These are phyloP conservation scores for Phytomonas sp. DNA, from an alignment of 208 protist species.

Conservation along the genomic window DNA sequence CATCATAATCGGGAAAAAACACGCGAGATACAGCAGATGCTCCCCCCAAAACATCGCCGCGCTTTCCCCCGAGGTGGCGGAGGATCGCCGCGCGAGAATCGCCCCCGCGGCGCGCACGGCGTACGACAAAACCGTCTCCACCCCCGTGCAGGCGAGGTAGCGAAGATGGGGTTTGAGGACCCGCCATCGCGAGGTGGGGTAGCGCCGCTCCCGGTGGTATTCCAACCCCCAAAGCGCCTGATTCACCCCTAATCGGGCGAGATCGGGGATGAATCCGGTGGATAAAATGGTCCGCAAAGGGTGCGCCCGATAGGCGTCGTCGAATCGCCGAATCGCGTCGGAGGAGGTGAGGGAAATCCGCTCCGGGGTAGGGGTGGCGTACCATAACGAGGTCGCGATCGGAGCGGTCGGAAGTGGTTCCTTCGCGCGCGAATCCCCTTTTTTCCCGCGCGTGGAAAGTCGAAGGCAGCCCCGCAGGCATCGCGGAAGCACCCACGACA, in stretches of 20 bases:
- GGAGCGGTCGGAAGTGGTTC: not conserved
- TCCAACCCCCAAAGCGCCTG: slow-evolving; percentile 26
- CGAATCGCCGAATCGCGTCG: slow-evolving; percentile 40
- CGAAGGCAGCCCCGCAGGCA: slow-evolving; percentile 14
- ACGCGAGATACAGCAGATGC: slow-evolving; percentile 19
- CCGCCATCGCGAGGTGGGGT: slow-evolving; percentile 42
- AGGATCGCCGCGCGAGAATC: slow-evolving; percentile 15
- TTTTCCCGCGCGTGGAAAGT: not conserved
- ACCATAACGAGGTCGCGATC: not conserved
- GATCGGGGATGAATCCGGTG: slow-evolving; percentile 32
- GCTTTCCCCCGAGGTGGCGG: slow-evolving; percentile 19
- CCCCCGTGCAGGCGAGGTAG: slow-evolving; percentile 10
- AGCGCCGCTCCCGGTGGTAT: slow-evolving; percentile 22
- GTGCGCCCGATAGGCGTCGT: slow-evolving; percentile 24
- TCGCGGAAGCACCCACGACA: slow-evolving; percentile 23
- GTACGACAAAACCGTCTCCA: slow-evolving; percentile 23
- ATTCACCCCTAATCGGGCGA: slow-evolving; percentile 29
- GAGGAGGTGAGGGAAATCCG: slow-evolving; percentile 25
- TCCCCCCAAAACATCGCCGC: slow-evolving; percentile 53
- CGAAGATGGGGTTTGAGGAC: slow-evolving; percentile 46
- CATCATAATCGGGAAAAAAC: slow-evolving; percentile 20
- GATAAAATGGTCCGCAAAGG: slow-evolving; percentile 33
- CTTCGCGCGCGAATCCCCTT: not conserved
- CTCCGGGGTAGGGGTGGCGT: not conserved
- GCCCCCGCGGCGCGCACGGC: slow-evolving; percentile 26